Evolutionary conservation across 495 filamentous ascomycete genomes (phyloP), one percentile per base, ranked within the genome.

Genomic region (Stereocaulon alpinum): DNA sequence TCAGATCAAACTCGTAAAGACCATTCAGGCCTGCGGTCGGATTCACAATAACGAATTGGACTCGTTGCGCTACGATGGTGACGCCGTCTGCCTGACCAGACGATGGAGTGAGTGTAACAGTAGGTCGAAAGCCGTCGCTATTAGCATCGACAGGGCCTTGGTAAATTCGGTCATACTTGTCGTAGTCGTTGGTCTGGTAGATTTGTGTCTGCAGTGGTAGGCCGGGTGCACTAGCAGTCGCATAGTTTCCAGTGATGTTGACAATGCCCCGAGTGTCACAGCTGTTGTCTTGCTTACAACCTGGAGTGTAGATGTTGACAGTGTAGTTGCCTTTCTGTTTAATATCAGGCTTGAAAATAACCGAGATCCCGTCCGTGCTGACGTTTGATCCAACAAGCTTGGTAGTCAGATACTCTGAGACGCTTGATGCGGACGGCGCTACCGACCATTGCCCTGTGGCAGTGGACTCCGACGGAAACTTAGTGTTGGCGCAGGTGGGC

Each of bases 91-190:
- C 74, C 67, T 95, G 89, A 29, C 80, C 82, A 15, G 78, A 61
- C 20, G 78, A 69, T 12, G 92, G 88, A 2, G 83, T 76, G 55
- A 99, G 73, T 2, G 89, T 95, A 53, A 99, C 83, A 18, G 78
- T 80, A 29, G 93, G 90, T 22, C 85, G 82, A 73, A 97, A 97
- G 22, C 77, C 78, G 63, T 76, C 76, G 37, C 82, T 85, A 62
- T 77, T 84, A 32, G 82, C 83, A 66, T 97, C 90, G 57, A 99
- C 82, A 60, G 80, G 80, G 9, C 91, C 94, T 59, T 82, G 83
- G 69, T 91, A 95, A 59, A 97, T 82, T 57, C 85, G 82, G 66
- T 97, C 94, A 63, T 93, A 95, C 71, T 97, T 99, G 73, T 96
- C 89, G 67, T 84, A 89, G 63, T 89, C 73, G 71, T 97, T 97